Evolutionary conservation across 2,329 filamentous ascomycete species (phyloP).

Genomic region (Fusarium temperatum): DNA sequence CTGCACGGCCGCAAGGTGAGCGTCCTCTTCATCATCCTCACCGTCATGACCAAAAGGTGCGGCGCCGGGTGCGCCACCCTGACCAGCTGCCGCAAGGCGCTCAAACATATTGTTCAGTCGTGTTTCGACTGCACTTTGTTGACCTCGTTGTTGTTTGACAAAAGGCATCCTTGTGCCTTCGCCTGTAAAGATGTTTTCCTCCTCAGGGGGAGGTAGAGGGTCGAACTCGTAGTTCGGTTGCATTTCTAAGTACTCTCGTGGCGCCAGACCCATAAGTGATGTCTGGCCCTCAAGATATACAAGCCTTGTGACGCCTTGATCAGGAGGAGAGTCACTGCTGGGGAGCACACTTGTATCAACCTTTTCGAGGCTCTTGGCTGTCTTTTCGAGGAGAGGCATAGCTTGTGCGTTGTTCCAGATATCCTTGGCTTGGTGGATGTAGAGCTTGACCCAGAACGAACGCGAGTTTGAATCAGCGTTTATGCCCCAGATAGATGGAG

Average conservation of each 20-base stretch:
- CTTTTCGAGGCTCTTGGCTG: constrained; percentile 65
- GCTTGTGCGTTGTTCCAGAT: constrained; percentile 85
- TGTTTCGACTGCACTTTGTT: constrained; percentile 37
- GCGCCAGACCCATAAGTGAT: constrained; percentile 74
- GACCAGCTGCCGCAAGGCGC: constrained; percentile 22
- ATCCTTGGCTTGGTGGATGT: constrained; percentile 79
- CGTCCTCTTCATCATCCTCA: constrained; percentile 43
- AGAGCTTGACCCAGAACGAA: constrained; percentile 77
- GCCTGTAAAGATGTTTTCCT: constrained; percentile 54
- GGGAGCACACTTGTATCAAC: constrained; percentile 53
- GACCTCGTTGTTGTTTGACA: constrained; percentile 2
- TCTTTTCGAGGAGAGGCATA: constrained; percentile 73
- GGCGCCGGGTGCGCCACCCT: constrained; percentile 1
- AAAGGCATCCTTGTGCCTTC: constrained; percentile 32
- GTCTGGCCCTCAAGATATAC: constrained; percentile 81
- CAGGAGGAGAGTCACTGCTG: constrained; percentile 50
- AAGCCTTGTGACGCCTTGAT: constrained; percentile 72
- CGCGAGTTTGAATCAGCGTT: constrained; percentile 69
- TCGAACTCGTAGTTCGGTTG: constrained; percentile 81
- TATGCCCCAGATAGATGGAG: constrained; percentile 84
- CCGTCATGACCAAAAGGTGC: constrained; percentile 12
- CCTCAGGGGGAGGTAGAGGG: constrained; percentile 75
- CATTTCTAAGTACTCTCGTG: constrained; percentile 68
- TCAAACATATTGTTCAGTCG: constrained; percentile 44
- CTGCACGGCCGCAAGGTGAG: constrained; percentile 26